Percentiles rank a stretch among this genome's conserved stretches.
These are phyloP conservation scores for Orbilia javanica DNA, from an alignment of 2,329 filamentous ascomycete genomes.

Conservation along the genomic window DNA sequence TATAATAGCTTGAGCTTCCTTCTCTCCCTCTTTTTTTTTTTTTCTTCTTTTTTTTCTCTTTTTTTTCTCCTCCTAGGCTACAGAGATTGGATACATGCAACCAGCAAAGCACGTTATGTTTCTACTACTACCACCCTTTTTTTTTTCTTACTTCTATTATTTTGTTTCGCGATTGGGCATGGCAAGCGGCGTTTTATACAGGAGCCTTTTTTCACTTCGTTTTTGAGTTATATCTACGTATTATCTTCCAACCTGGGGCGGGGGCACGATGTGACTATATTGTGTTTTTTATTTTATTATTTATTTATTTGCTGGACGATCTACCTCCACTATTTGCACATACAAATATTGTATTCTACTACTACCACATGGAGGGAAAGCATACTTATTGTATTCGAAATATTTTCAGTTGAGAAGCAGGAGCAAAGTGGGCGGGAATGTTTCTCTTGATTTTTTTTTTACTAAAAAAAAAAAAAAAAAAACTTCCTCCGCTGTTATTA, in stretches of 20 bases:
- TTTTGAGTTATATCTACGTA: constrained; percentile 46
- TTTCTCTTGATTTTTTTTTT: background rate
- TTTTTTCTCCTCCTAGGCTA: constrained; percentile 23
- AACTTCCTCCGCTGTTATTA: background rate
- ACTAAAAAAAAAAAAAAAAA: background rate
- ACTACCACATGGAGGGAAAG: background rate
- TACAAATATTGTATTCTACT: constrained; percentile 49
- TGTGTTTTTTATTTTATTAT: constrained; percentile 20
- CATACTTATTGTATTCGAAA: constrained; percentile 29
- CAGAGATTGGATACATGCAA: constrained; percentile 48
- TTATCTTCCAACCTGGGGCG: constrained; percentile 45
- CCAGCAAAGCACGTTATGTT: constrained; percentile 41
- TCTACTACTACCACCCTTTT: constrained; percentile 16
- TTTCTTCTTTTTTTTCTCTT: constrained; percentile 27
- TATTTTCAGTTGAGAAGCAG: constrained; percentile 13
- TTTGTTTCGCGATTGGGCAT: constrained; percentile 43
- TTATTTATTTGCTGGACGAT: background rate
- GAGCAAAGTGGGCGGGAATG: constrained; percentile 2
- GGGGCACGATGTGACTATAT: constrained; percentile 35
- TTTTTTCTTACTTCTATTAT: no score
- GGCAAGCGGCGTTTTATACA: constrained; percentile 56
- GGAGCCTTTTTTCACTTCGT: constrained; percentile 36
- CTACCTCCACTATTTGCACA: constrained; percentile 16
- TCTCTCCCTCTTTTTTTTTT: constrained; percentile 32
- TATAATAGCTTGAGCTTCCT: constrained; percentile 38